Base-by-base conservation (phyloP, 495 filamentous ascomycete genomes). In the Daldinia concentrica region DNA sequence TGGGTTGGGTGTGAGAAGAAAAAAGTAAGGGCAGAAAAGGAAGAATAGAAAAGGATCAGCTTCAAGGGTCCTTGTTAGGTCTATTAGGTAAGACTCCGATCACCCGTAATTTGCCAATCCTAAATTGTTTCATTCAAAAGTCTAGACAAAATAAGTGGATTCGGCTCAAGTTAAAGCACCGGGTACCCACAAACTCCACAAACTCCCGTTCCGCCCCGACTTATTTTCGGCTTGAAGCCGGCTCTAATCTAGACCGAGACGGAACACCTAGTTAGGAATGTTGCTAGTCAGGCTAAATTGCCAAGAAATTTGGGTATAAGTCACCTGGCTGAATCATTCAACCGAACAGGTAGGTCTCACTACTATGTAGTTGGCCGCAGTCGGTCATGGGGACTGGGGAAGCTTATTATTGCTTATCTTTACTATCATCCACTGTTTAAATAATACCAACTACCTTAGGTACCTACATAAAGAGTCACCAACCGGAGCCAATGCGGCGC, bases 281-380 rank as follows among this genome's bases (percentile, higher is more conserved):
- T 73, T 73, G 34, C 71, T 54, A 73, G 71, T 69, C 66, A 69
- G 71, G 55, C 71, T 73, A 69, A 69, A 73, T 66, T 68, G 71
- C 71, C 71, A 73, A 73, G 71, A 26, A 26, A 43, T 50, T 69
- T 66, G 58, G 62, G 58, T 69, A 36, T 66, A 63, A 69, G 66
- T 69, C 62, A 69, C 61, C 58, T 66, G 66, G 57, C 57, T 62
- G 62, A 69, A 62, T 43, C 24, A 66, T 69, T 62, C 57, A 66
- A 57, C 71, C 52, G 62, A 62, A 58, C 19, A 43, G 61, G 69
- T 65, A 69, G 61, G 70, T 68, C 39, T 71, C 50, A 63, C 54
- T 58, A 34, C 6, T n/a, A n/a, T n/a, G 5, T 30, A 34, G 58
- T 51, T 17, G 9, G 60, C 24, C 41, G 58, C 48, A 62, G 30